Percentiles rank a stretch among this genome's conserved stretches.
These are phyloP conservation scores for Gremmenia infestans DNA, from an alignment of 2,329 filamentous ascomycete genomes.

Conservation along the genomic window DNA sequence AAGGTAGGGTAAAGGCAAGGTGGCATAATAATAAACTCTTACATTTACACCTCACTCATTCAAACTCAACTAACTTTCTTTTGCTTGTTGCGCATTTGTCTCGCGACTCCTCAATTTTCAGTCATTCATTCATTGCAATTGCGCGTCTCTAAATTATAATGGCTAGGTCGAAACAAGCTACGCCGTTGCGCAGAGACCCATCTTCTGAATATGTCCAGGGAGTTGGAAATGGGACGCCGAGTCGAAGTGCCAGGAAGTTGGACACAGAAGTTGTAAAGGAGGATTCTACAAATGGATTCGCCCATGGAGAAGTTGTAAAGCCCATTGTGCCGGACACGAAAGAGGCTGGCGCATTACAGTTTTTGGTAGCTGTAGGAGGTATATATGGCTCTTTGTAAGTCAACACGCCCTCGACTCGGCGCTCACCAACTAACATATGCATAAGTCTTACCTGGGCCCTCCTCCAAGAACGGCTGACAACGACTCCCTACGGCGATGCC, in stretches of 20 bases:
- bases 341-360: constrained; percentile 64
- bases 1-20: constrained; percentile 11
- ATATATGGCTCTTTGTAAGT: constrained; percentile 95
- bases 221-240: constrained; percentile 32
- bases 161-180: constrained; percentile 67
- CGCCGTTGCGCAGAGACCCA: constrained; percentile 58
- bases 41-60: neutral
- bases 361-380: constrained; percentile 82
- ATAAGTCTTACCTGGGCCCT: constrained; percentile 86
- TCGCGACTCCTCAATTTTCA: neutral
- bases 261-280: constrained; percentile 30
- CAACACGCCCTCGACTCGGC: neutral
- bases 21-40: constrained; percentile 10
- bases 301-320: constrained; percentile 30
- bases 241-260: constrained; percentile 26
- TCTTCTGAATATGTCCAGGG: constrained; percentile 61
- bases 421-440: neutral
- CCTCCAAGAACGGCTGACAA: constrained; percentile 95
- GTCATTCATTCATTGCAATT: constrained; percentile 4
- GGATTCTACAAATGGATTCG: constrained; percentile 20
- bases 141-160: constrained; percentile 37
- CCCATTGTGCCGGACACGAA: constrained; percentile 29
- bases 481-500: constrained; percentile 70
- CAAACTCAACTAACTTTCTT: neutral
- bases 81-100: neutral